phyloP scores from a whole-genome alignment of 2,329 filamentous ascomycete genomes.

The Paecilomyces niveus region DNA sequence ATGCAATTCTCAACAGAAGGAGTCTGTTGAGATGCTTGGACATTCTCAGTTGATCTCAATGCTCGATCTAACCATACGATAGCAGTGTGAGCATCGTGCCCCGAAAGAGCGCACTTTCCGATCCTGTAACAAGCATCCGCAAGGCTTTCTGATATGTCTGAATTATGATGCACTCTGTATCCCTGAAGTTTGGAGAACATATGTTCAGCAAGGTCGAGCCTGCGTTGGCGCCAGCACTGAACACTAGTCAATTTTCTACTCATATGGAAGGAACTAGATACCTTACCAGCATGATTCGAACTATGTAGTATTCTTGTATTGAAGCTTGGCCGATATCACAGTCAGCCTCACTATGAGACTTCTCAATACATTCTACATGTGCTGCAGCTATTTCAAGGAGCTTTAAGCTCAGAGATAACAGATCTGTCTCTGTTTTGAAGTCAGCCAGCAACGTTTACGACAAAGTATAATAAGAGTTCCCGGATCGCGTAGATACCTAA shows the following conservation, averaged over 20 bases:
- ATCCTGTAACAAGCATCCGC: conserved; percentile 66
- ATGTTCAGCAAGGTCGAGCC: conserved; percentile 69
- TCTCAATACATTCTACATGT: conserved; percentile 38
- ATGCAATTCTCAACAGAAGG: conserved; percentile 58
- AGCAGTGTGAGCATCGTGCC: conserved; percentile 49
- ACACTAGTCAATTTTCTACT: background rate
- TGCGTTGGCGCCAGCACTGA: conserved; percentile 67
- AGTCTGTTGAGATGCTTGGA: conserved; percentile 46
- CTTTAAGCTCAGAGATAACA: too few relatives aligned
- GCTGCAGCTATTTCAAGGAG: conserved; percentile 40
- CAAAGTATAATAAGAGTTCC: conserved; percentile 7
- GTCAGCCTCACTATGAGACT: conserved; percentile 5
- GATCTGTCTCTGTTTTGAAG: conserved; percentile 32
- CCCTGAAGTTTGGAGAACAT: conserved; percentile 58
- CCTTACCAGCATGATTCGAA: conserved; percentile 61
- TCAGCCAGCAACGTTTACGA: conserved; percentile 10
- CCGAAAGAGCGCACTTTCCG: conserved; percentile 52
- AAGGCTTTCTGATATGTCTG: conserved; percentile 51
- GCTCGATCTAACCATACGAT: conserved; percentile 69
- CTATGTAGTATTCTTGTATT: conserved; percentile 52
- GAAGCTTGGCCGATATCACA: background rate
- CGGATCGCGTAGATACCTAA: conserved; percentile 43
- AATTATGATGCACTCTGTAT: conserved; percentile 36
- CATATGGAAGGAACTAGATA: conserved; percentile 1
- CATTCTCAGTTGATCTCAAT: conserved; percentile 47